A percentile compares a stretch with the other conserved stretches of the same genome.
These are phyloP conservation scores for Clarireedia monteithiana DNA, from an alignment of 2,329 filamentous ascomycete species.

Conservation along the genomic window DNA sequence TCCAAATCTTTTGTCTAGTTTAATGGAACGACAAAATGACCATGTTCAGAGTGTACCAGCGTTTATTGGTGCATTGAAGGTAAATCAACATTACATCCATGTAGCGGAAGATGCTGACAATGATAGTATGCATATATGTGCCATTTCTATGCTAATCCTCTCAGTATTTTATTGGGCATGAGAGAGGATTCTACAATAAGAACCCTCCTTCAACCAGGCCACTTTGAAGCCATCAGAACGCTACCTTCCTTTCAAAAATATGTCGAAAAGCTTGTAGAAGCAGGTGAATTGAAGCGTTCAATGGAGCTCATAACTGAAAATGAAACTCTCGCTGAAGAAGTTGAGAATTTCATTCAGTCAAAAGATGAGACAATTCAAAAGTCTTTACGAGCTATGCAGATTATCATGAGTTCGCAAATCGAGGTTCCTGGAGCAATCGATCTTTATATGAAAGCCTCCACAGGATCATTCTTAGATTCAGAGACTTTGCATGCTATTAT, in stretches of 20 bases:
- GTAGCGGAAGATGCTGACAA: constrained; percentile 10
- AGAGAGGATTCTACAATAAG: constrained; percentile 27
- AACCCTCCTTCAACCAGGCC: constrained; percentile 44
- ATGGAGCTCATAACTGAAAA: constrained; percentile 54
- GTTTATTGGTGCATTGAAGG: constrained; percentile 63
- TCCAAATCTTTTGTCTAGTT: constrained; percentile 49
- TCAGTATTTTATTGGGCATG: constrained; percentile 53
- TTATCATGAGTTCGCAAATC: constrained; percentile 31
- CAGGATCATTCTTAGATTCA: constrained; percentile 43
- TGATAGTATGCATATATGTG: constrained; percentile 75
- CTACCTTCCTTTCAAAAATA: constrained; percentile 59
- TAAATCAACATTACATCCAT: constrained; percentile 26
- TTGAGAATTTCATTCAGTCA: constrained; percentile 27
- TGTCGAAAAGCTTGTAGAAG: constrained; percentile 42
- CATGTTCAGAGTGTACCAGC: constrained; percentile 69
- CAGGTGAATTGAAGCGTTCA: constrained; percentile 36
- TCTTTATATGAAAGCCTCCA: constrained; percentile 55
- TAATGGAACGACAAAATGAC: constrained; percentile 67
- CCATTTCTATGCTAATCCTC: constrained; percentile 72
- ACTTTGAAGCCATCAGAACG: constrained; percentile 60
- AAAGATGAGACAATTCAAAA: constrained; percentile 34
- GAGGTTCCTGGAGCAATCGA: constrained; percentile 29
- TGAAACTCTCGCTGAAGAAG: constrained; percentile 40
- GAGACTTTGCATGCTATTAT: constrained; percentile 40
- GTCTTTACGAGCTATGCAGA: constrained; percentile 42